Percentiles rank a stretch among this genome's conserved stretches.
phyloP scores from a whole-genome alignment of 257 asterid genomes.

The Solanum tarapatanum region DNA sequence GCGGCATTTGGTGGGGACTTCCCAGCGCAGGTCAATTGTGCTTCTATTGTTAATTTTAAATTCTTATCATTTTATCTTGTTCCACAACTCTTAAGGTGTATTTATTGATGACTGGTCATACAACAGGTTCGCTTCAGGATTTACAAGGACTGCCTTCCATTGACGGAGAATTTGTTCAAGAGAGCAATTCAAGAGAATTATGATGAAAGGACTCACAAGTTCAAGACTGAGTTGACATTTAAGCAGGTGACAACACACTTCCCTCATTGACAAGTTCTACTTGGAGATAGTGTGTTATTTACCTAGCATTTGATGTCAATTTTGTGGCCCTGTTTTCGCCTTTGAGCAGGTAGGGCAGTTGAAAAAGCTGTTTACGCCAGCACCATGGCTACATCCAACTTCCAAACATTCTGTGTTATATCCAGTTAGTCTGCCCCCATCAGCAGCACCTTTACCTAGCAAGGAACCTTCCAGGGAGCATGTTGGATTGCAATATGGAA shows the following conservation, averaged over 20 bases:
- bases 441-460: constrained; percentile 5
- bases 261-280: not conserved
- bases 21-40: constrained; percentile 69
- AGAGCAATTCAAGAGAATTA: constrained; percentile 70
- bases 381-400: constrained; percentile 28
- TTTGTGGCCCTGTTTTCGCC: constrained; percentile 2
- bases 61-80: not conserved
- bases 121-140: constrained; percentile 61
- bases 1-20: constrained; percentile 76
- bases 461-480: constrained; percentile 17
- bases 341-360: constrained; percentile 46
- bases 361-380: constrained; percentile 37
- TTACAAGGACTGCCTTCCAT: constrained; percentile 54
- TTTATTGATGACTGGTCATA: constrained; percentile 1
- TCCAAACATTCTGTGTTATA: constrained; percentile 8
- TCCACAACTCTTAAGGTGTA: constrained; percentile 1
- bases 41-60: not conserved
- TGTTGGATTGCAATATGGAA: constrained; percentile 4
- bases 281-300: not conserved
- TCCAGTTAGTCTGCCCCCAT: constrained; percentile 1
- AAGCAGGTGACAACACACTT: constrained; percentile 44
- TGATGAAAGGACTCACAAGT: constrained; percentile 56
- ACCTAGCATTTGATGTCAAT: not conserved
- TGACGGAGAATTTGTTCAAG: constrained; percentile 69
- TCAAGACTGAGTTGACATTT: constrained; percentile 56